Conservation (phyloP, 208 protist genomes). For the Polymyxa betae region DNA sequence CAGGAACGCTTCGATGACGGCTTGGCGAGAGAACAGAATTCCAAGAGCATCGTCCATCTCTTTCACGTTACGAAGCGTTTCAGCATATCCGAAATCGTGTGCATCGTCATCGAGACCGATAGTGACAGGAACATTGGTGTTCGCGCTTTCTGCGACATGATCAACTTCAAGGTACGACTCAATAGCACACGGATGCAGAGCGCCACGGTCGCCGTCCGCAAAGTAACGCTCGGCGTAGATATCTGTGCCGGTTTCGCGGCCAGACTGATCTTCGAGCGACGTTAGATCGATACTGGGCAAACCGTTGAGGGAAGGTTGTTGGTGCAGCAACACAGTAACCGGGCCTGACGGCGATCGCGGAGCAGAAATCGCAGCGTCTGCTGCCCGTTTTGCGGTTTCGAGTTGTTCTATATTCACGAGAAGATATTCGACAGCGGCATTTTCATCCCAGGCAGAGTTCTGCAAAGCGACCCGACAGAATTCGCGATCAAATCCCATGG, state of each 20-base stretch:
- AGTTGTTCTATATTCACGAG: conserved; percentile 21
- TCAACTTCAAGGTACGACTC: not conserved
- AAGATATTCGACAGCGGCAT: not conserved
- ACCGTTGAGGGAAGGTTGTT: not conserved
- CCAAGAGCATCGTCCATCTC: conserved; percentile 49
- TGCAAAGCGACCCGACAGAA: conserved; percentile 5
- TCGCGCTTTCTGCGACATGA: not conserved
- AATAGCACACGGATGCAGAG: not conserved
- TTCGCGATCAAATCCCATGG: conserved; percentile 41
- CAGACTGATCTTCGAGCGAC: not conserved
- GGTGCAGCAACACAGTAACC: not conserved
- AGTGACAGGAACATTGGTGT: not conserved
- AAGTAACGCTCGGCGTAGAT: conserved; percentile 24
- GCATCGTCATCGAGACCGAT: conserved; percentile 17
- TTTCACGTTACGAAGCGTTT: not conserved
- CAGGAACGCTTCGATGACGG: not conserved
- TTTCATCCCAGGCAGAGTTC: conserved; percentile 10
- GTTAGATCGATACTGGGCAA: not conserved
- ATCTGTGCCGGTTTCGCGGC: not conserved
- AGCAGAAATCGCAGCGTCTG: not conserved
- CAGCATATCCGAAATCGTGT: not conserved
- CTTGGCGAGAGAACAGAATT: not conserved
- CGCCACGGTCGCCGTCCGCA: not conserved
- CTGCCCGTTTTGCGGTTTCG: conserved; percentile 1
- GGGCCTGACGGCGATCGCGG: not conserved